phyloP scores from a whole-genome alignment of 805 yeast genomes.

The Saccharomycodes ludwigii region DNA sequence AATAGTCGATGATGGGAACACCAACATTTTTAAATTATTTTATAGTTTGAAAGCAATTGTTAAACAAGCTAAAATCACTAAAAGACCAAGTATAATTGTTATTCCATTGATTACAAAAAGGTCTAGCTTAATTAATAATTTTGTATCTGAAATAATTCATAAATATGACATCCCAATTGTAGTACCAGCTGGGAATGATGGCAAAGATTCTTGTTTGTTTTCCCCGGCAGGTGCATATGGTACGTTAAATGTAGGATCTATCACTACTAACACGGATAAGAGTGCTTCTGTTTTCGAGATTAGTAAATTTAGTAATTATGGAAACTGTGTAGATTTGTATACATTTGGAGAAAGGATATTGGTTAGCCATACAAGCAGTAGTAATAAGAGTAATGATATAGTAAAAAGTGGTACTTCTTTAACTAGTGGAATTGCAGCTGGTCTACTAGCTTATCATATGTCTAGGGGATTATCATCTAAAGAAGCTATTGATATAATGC shows the following conservation, averaged over 20 bases:
- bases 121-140: slow-evolving; percentile 31
- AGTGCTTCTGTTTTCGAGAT: no score
- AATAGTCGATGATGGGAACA: slow-evolving; percentile 28
- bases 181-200: slow-evolving; percentile 39
- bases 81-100: slow-evolving; percentile 27
- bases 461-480: slow-evolving; percentile 26
- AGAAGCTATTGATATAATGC: slow-evolving; percentile 25
- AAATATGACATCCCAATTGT: slow-evolving; percentile 33
- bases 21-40: slow-evolving; percentile 24
- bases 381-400: slow-evolving; percentile 18
- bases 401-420: slow-evolving; percentile 37
- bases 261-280: no score
- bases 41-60: slow-evolving; percentile 21
- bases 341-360: slow-evolving; percentile 35
- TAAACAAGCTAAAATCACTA: slow-evolving; percentile 18
- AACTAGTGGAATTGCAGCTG: slow-evolving; percentile 34
- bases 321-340: slow-evolving; percentile 40
- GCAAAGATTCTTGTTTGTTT: slow-evolving; percentile 29
- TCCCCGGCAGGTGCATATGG: slow-evolving; percentile 34
- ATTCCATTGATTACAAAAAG: slow-evolving; percentile 27
- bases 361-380: slow-evolving; percentile 16
- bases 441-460: slow-evolving; percentile 32
- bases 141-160: slow-evolving; percentile 28
- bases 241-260: slow-evolving; percentile 2
- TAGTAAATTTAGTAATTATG: slow-evolving; percentile 31